Evolutionary conservation across 768 basidiomycete species (phyloP), one percentile per base, ranked within the genome.

Genomic region (Kwoniella bestiolae): DNA sequence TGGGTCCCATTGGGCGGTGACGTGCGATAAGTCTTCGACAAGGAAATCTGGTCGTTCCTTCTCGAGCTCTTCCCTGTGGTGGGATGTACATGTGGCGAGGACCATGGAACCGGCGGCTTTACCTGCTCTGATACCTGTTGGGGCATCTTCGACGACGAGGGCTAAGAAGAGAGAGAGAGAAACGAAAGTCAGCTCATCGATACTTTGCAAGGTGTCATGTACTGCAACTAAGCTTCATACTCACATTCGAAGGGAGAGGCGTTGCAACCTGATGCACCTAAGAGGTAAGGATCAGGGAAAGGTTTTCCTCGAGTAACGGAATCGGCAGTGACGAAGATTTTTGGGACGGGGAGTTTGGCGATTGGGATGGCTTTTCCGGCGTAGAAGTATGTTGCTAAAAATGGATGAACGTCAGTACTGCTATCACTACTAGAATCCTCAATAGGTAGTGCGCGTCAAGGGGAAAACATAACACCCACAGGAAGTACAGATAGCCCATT

Each of bases 401-500:
- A 23, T 14, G 25, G 26, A 28, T 28, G 2, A 34, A 60, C 25
- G 38, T 60, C 25, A 63, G 53, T 29, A 28, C 11, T 52, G 18
- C n/a, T 38, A 11, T 35, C 11, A 49, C 34, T 23, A 5, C 38
- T 41, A 41, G 38, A 26, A 16, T 21, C 31, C 12, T 52, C 34
- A 29, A 32, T 2, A 26, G n/a, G 11, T 0, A 7, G 26, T 38
- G 29, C n/a, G 12, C 3, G 21, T 35, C 11, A 23, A 28, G 25
- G 3, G n/a, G n/a, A n/a, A n/a, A n/a, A n/a, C n/a, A n/a, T n/a
- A n/a, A 47, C 26, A 71, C 81, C 71, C 73, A 88, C 91, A 88
- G 47, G 89, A 90, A 9, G 92, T 93, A 55, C 91, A 90, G 74
- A 94, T 91, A 5, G 91, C 91, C 90, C 91, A 94, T 53, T 84